These are phyloP conservation scores for Metarhizium guizhouense DNA, from an alignment of 2,329 filamentous ascomycete species.

Conservation along the genomic window DNA sequence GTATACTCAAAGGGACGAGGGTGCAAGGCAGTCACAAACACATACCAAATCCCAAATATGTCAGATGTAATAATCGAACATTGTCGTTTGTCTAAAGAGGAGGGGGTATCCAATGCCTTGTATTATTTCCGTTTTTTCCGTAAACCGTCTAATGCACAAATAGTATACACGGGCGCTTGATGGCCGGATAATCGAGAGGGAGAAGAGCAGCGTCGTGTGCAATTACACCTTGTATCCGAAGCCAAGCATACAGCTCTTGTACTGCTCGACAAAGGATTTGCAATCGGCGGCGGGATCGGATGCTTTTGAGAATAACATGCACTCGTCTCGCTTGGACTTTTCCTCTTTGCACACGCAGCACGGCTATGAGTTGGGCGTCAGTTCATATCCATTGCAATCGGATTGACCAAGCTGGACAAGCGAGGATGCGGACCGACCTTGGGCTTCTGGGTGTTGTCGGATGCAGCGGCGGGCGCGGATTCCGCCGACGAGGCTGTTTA, in stretches of 20 bases:
- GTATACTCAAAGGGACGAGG: background rate
- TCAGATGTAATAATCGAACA: background rate
- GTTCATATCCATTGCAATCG: background rate
- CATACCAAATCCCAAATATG: background rate
- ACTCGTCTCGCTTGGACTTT: constrained; percentile 88
- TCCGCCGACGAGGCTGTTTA: constrained; percentile 3
- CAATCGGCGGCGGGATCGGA: constrained; percentile 79
- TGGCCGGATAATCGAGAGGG: background rate
- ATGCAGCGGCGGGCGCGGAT: constrained; percentile 20
- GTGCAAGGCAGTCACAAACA: background rate
- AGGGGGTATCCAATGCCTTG: constrained; percentile 3
- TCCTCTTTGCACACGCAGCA: constrained; percentile 98
- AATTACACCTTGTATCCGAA: constrained; percentile 71
- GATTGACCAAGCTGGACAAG: background rate
- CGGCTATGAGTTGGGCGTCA: constrained; percentile 47
- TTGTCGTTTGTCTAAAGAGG: background rate
- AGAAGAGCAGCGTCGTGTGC: background rate
- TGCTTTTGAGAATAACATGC: constrained; percentile 92
- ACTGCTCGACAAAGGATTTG: constrained; percentile 71
- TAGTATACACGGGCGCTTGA: constrained; percentile 14
- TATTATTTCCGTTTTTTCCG: constrained; percentile 3
- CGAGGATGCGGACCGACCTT: constrained; percentile 24
- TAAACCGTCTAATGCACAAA: constrained; percentile 9
- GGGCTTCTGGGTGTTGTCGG: constrained; percentile 28
- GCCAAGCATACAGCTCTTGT: constrained; percentile 84